A percentile compares a stretch with the other conserved stretches of the same genome.
phyloP scores from a whole-genome alignment of 768 basidiomycete genomes.

The Leucocoprinus birnbaumii region DNA sequence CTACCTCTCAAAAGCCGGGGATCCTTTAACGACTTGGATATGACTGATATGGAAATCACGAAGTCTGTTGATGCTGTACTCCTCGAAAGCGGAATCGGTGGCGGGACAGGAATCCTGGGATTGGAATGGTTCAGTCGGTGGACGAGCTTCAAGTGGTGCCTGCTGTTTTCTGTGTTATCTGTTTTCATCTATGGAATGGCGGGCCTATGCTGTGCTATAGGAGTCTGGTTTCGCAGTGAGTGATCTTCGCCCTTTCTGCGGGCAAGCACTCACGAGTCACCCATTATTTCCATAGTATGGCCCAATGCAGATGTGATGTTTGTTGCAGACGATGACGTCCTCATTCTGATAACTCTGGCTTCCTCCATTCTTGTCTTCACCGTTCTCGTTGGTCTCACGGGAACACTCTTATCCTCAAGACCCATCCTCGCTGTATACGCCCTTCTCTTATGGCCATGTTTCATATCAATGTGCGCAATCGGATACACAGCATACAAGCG shows the following conservation, averaged over 20 bases:
- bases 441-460: conserved; percentile 63
- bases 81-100: not conserved
- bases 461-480: conserved; percentile 53
- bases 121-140: conserved; percentile 28
- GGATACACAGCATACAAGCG: conserved; percentile 68
- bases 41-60: not conserved
- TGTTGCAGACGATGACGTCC: conserved; percentile 55
- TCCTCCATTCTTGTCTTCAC: conserved; percentile 56
- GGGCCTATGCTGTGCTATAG: conserved; percentile 46
- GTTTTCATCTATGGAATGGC: conserved; percentile 54
- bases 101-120: not conserved
- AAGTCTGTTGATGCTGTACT: not conserved
- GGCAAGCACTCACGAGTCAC: not conserved
- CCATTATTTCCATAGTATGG: conserved; percentile 42
- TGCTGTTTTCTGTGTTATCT: conserved; percentile 50
- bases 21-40: not conserved
- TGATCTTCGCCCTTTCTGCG: conserved; percentile 4
- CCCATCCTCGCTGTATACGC: conserved; percentile 66
- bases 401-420: conserved; percentile 63
- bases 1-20: conserved; percentile 20
- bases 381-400: conserved; percentile 56
- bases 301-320: conserved; percentile 59
- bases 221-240: conserved; percentile 61
- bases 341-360: conserved; percentile 55
- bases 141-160: conserved; percentile 61